Conservation (phyloP, 257 asterid species). For the Gentiana straminea region DNA sequence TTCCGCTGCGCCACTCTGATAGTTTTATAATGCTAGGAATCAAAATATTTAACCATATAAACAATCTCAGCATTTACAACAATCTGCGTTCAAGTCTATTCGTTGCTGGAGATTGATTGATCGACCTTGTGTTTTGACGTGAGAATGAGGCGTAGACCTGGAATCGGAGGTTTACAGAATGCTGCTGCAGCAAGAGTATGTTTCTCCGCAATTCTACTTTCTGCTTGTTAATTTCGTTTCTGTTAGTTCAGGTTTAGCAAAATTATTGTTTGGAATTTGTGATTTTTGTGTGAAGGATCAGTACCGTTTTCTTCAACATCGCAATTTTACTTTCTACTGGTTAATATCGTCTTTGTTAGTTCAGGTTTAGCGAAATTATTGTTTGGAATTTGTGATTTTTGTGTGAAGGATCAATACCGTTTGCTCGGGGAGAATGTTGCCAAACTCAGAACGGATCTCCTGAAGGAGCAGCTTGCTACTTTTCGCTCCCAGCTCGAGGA, state of each 20-base stretch:
- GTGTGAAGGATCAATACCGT: constrained; percentile 70
- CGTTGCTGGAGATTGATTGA: no score
- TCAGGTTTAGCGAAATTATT: background rate
- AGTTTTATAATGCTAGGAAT: background rate
- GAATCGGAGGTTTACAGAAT: constrained; percentile 88
- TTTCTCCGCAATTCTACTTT: background rate
- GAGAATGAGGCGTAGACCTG: constrained; percentile 87
- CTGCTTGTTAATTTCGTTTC: no score
- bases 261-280: background rate
- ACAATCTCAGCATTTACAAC: background rate
- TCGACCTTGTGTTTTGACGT: background rate
- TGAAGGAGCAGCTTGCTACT: constrained; percentile 92
- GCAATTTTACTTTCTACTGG: background rate
- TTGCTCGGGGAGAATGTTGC: constrained; percentile 94
- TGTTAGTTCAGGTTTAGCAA: background rate
- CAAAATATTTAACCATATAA: background rate
- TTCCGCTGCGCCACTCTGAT: constrained; percentile 67
- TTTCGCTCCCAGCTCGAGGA: constrained; percentile 97
- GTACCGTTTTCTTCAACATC: background rate
- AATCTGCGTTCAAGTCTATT: background rate
- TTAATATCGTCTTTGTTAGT: background rate
- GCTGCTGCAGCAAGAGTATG: constrained; percentile 96
- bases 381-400: constrained; percentile 2
- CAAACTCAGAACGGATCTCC: constrained; percentile 79
- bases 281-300: no score